Percentiles rank a stretch among this genome's conserved stretches.
phyloP scores from a whole-genome alignment of 1,284 basidiomycete genomes.

The Naganishia albida region DNA sequence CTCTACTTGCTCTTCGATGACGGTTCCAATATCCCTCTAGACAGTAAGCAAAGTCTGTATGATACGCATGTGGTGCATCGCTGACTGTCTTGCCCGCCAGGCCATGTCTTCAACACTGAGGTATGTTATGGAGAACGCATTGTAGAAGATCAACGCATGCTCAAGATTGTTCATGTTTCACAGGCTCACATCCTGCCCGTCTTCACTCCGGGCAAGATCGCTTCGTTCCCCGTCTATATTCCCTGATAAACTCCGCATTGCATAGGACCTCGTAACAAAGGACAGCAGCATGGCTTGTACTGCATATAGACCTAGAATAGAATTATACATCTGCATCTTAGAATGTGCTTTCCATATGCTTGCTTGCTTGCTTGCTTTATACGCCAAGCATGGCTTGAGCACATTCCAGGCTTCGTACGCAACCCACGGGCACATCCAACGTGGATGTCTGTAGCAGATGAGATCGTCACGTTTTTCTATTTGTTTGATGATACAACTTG shows the following conservation, averaged over 20 bases:
- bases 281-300: background rate
- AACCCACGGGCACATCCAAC: too few species aligned
- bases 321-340: too few species aligned
- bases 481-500: slow-evolving; percentile 21
- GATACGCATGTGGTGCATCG: background rate
- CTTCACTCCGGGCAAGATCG: slow-evolving; percentile 42
- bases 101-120: slow-evolving; percentile 94
- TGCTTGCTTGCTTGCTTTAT: background rate
- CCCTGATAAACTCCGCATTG: background rate
- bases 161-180: background rate
- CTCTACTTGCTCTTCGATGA: slow-evolving; percentile 86
- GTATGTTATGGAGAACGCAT: slow-evolving; percentile 53
- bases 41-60: slow-evolving; percentile 59
- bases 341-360: too few species aligned
- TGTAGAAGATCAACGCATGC: background rate
- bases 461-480: slow-evolving; percentile 1
- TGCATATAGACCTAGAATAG: background rate
- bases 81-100: slow-evolving; percentile 51
- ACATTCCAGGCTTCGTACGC: too few species aligned
- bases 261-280: background rate
- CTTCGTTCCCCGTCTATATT: slow-evolving; percentile 10
- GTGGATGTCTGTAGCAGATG: too few species aligned
- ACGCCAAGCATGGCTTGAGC: background rate
- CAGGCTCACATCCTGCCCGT: slow-evolving; percentile 54
- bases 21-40: slow-evolving; percentile 67